phyloP scores from a whole-genome alignment of 228 moss, liverwort and hornwort species.

The Sphagnum magellanicum region DNA sequence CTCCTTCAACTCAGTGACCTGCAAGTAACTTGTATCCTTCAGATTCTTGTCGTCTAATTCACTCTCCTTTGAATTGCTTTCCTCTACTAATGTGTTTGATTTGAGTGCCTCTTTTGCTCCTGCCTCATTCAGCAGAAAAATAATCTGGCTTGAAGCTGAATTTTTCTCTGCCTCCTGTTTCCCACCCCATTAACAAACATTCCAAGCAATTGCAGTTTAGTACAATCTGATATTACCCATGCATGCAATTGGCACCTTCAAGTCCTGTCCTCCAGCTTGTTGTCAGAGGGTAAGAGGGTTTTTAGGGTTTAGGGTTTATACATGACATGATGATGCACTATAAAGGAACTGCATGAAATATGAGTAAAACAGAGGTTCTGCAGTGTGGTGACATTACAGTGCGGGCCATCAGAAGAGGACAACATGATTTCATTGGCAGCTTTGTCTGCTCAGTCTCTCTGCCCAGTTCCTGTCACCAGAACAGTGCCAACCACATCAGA shows the following conservation, averaged over 20 bases:
- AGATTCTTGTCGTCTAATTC: too few relatives aligned
- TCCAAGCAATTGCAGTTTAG: neutral
- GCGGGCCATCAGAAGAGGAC: slow-evolving; percentile 75
- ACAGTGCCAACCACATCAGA: neutral
- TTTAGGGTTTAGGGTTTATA: neutral
- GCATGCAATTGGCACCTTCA: neutral
- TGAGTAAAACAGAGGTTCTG: neutral
- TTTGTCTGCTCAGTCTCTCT: slow-evolving; percentile 54
- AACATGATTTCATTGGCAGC: slow-evolving; percentile 68
- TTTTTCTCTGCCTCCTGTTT: slow-evolving; percentile 60
- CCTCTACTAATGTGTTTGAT: too few relatives aligned
- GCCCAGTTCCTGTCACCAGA: slow-evolving; percentile 52
- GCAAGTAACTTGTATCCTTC: too few relatives aligned
- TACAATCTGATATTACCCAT: neutral
- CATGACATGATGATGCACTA: neutral
- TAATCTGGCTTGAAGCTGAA: slow-evolving; percentile 75
- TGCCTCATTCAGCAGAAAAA: slow-evolving; percentile 67
- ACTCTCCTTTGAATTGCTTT: too few relatives aligned
- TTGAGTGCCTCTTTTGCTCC: slow-evolving; percentile 6
- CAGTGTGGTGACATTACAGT: slow-evolving; percentile 24
- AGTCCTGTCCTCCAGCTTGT: neutral
- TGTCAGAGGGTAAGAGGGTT: too few relatives aligned
- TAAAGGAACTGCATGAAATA: neutral
- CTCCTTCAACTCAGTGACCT: too few relatives aligned
- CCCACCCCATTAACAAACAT: neutral